Evolutionary conservation across 345 rosid genomes (phyloP).

Genomic region (Eucalyptus tenuipes): DNA sequence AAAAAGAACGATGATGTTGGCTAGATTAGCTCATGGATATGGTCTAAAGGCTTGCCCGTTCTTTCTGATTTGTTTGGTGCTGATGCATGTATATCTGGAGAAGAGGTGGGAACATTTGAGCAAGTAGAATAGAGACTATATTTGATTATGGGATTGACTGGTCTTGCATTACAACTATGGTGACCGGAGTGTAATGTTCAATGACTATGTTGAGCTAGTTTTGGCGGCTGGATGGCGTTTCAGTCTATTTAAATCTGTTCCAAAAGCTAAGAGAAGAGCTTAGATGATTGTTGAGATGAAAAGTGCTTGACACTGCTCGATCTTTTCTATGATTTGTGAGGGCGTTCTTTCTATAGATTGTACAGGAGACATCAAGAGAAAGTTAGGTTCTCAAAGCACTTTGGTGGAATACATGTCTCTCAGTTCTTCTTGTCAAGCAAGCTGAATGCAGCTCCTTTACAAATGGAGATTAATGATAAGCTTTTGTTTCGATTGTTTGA

Average conservation of each 20-base stretch:
- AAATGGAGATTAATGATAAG: background rate
- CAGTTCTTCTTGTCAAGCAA: background rate
- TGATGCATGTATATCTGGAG: background rate
- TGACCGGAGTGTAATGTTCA: background rate
- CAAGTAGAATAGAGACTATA: background rate
- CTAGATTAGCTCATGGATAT: background rate
- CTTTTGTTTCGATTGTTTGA: background rate
- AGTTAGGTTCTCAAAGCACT: background rate
- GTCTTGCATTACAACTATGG: background rate
- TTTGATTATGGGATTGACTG: background rate
- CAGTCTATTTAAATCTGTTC: background rate
- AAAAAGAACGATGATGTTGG: background rate
- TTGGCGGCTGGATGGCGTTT: background rate
- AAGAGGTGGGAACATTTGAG: background rate
- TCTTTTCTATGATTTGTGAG: background rate
- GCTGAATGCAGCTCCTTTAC: background rate
- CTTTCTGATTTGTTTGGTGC: background rate
- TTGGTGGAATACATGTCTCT: background rate
- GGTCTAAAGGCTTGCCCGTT: background rate
- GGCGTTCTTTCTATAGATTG: background rate
- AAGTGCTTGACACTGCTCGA: background rate
- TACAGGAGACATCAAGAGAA: background rate
- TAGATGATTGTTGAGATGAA: background rate
- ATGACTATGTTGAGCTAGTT: background rate
- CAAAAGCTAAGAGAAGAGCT: background rate